Evolutionary conservation across 768 basidiomycete genomes (phyloP).

Genomic region (Saitozyma sp.): DNA sequence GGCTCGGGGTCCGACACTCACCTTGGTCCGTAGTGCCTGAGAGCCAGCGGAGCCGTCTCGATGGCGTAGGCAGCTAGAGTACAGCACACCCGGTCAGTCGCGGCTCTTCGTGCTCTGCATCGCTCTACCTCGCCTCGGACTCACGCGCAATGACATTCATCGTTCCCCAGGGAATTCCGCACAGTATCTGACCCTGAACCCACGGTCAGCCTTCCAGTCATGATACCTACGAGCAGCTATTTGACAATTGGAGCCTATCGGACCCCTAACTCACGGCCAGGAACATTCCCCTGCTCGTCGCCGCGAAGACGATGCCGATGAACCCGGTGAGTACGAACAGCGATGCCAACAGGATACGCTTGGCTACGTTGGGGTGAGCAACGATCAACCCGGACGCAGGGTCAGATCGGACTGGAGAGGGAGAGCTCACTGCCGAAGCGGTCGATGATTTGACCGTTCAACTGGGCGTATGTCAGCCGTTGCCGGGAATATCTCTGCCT

Average conservation of each 20-base stretch:
- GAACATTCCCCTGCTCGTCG: conserved; percentile 11
- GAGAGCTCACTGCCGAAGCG: background rate
- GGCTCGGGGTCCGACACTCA: too few species aligned
- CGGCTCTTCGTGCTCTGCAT: too few species aligned
- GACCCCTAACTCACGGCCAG: background rate
- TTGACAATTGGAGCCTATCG: too few species aligned
- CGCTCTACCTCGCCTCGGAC: too few species aligned
- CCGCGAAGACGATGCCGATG: background rate
- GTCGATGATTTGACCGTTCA: conserved; percentile 2
- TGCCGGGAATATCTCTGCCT: too few species aligned
- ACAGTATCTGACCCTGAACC: conserved; percentile 20
- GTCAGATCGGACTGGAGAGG: too few species aligned
- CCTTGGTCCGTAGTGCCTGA: conserved; percentile 23
- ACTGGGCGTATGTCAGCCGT: too few species aligned
- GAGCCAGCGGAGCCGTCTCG: conserved; percentile 37
- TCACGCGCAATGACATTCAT: conserved; percentile 24
- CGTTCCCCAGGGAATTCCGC: conserved; percentile 48
- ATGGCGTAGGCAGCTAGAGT: conserved; percentile 29
- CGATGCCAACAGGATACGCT: background rate
- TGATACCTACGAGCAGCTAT: too few species aligned
- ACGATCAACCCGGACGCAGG: too few species aligned
- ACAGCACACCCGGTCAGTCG: too few species aligned
- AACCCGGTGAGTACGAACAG: conserved; percentile 1
- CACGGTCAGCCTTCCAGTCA: too few species aligned
- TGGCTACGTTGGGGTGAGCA: too few species aligned